These are phyloP conservation scores for Cytospora mali DNA, from an alignment of 2,329 filamentous ascomycete genomes.

Conservation along the genomic window DNA sequence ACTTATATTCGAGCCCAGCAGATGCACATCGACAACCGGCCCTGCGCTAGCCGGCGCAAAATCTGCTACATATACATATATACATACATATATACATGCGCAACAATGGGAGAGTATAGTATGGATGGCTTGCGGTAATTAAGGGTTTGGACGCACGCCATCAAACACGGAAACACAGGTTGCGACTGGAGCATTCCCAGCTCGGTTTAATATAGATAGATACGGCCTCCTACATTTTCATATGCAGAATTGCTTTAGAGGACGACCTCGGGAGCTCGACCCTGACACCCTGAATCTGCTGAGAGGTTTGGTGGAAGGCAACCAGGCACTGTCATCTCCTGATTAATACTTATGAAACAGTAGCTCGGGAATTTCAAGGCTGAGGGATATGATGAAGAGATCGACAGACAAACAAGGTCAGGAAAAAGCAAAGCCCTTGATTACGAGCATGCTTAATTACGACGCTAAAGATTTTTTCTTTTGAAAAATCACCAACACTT, in stretches of 20 bases:
- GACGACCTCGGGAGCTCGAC: not conserved
- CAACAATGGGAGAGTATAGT: not conserved
- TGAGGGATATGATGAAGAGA: not conserved
- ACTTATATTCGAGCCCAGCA: not conserved
- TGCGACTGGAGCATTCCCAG: not conserved
- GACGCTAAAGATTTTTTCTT: not conserved
- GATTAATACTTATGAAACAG: not conserved
- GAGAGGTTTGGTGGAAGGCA: not conserved
- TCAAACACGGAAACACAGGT: not conserved
- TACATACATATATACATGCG: too few species aligned
- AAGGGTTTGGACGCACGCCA: not conserved
- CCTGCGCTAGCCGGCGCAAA: too few species aligned
- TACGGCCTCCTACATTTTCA: not conserved
- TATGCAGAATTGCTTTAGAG: not conserved
- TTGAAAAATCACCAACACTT: not conserved
- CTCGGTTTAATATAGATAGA: not conserved
- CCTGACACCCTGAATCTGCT: not conserved
- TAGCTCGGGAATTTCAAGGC: not conserved
- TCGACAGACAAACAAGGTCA: not conserved
- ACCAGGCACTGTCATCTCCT: not conserved
- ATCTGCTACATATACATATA: not conserved
- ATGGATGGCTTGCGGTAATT: not conserved
- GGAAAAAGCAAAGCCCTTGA: not conserved
- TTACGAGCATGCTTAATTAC: too few species aligned
- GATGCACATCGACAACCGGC: not conserved